Evolutionary conservation across 106 monocot genomes (phyloP), one percentile per base, ranked within the genome.

Genomic region (Triglochin maritima): DNA sequence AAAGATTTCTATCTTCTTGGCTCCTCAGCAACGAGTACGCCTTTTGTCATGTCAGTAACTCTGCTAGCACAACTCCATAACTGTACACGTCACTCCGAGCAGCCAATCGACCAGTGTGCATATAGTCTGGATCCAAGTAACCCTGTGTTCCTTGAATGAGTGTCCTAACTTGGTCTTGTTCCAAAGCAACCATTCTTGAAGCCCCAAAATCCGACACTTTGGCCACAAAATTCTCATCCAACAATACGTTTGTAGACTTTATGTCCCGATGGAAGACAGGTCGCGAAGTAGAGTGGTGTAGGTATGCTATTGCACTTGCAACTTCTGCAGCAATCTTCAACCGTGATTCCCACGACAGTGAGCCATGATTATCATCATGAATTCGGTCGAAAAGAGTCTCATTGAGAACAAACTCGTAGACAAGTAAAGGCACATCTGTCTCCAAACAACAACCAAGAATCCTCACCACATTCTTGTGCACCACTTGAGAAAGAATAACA

Each of bases 391-490:
- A 51, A 3, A 66, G 15, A 17, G 66, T 50, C 0, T 12, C 42
- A 44, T 66, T 66, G 3, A 50, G 45, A 11, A 66, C 17, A 11
- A 43, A 66, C 50, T 66, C 50, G 12, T 66, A 52, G 45, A 66
- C 66, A 5, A 66, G 49, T 5, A 66, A 14, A 0, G 50, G 51
- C 3, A 66, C 66, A 50, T 41, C 49, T 8, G 66, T 66, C 50
- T 66, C 66, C 8, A 66, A 3, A 9, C 50, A 66, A 17, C 66
- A 66, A 0, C 65, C 65, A 0, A 65, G 0, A 10, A 65, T 65
- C 65, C 50, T 65, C 49, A 65, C 65, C 65, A 65, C 65, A 49
- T 65, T 65, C 65, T 17, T 65, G 44, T 65, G 65, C 10, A 65
- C 50, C 10, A 65, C 2, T 15, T 65, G 47, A 0, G 49, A 49